Evolutionary conservation across 2,329 filamentous ascomycete genomes (phyloP), one percentile per base, ranked within the genome.

Genomic region (Aureobasidium sp.): DNA sequence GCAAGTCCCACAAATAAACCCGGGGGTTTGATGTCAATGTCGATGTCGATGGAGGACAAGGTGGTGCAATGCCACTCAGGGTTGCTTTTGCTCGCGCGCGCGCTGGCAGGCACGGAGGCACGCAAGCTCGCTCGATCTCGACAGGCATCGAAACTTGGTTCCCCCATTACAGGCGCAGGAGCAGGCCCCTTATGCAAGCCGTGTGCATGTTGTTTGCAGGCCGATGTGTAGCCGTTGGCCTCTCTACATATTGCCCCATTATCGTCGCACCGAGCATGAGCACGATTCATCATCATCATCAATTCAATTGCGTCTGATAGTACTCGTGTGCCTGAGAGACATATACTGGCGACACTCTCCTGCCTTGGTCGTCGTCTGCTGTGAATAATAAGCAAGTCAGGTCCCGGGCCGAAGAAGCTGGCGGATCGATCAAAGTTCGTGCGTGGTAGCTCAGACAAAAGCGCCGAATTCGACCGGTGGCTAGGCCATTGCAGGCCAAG

Each of bases 121-220:
- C 37, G 51, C 51, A 55, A 17, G 37, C 1, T 36, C 37, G 51
- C 51, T 41, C 51, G 51, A 55, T 55, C 51, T 41, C 27, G 51
- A 39, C 20, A 53, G 27, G 3, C 20, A 26, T 55, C 3, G 51
- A 37, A 55, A 27, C 26, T 48, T 48, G 46, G 51, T 55, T 29
- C 27, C 37, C 36, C 34, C 37, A 43, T 55, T 55, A 36, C 51
- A 43, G 51, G 51, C 51, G 51, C 51, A 24, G 51, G 36, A 5
- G 29, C 29, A 24, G 51, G 36, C 51, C 51, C 51, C 51, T 43
- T 55, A 55, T 55, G 51, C 51, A 55, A 55, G 51, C 51, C 51
- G 51, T 43, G 51, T 55, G 51, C 50, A 52, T 39, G 4, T 20
- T 43, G 20, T 9, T 13, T 20, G 26, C 29, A 24, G 37, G 24